These are phyloP conservation scores for Pichia gijzeniarum DNA, from an alignment of 805 yeast genomes.

Conservation along the genomic window DNA sequence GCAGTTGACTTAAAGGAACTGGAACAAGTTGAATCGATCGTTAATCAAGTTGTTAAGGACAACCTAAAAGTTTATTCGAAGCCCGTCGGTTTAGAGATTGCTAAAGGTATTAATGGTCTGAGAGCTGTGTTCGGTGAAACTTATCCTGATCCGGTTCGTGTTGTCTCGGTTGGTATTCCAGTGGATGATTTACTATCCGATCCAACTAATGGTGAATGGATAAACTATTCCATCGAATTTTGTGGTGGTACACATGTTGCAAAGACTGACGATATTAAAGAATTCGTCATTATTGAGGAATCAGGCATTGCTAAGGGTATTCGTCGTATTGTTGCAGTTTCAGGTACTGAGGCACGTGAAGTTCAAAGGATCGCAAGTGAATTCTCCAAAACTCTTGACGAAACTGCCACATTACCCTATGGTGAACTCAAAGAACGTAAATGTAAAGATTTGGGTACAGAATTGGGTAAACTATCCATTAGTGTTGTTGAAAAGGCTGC, in stretches of 20 bases:
- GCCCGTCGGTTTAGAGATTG: constrained; percentile 70
- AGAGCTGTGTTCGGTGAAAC: constrained; percentile 99
- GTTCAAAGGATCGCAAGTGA: constrained; percentile 82
- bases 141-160: constrained; percentile 98
- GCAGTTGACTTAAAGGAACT: constrained; percentile 70
- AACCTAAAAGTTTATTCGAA: constrained; percentile 72
- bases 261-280: constrained; percentile 89
- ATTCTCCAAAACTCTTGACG: constrained; percentile 54
- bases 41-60: constrained; percentile 63
- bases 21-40: constrained; percentile 65
- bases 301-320: constrained; percentile 98
- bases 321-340: constrained; percentile 95
- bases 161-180: constrained; percentile 89
- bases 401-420: constrained; percentile 57
- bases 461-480: constrained; percentile 73
- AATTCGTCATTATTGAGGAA: constrained; percentile 85
- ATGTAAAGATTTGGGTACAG: constrained; percentile 79
- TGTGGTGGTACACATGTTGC: constrained; percentile 99
- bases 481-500: constrained; percentile 75
- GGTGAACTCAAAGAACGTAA: constrained; percentile 74
- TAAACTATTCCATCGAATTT: constrained; percentile 77
- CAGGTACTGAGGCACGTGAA: constrained; percentile 84
- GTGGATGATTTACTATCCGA: constrained; percentile 71
- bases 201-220: constrained; percentile 75
- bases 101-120: constrained; percentile 72